Evolutionary conservation across 2,329 filamentous ascomycete species (phyloP), one percentile per base, ranked within the genome.

Genomic region (Alternaria brassicicola): DNA sequence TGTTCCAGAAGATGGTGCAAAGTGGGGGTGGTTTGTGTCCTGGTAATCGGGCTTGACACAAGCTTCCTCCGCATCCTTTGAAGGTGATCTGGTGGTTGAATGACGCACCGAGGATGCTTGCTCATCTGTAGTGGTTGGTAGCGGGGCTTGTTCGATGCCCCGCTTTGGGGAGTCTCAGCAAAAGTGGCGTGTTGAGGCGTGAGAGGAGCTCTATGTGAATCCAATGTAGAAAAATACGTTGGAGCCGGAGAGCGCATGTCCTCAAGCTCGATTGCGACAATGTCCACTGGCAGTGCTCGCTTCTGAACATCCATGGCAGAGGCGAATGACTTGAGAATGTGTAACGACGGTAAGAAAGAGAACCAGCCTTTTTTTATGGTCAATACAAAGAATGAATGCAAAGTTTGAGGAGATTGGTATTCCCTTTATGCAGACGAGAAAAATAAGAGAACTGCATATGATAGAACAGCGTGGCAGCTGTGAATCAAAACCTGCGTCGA

Each of bases 171-270:
- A 6, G 13, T 35, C 13, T 19, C 17, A 48, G 47, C 25, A 26
- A 43, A 19, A n/a, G 2, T 19, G 23, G 19, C 28, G 57, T 50
- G 35, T 31, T 46, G 53, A 33, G 47, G 46, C 38, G 35, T 49
- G 35, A 31, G 21, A 31, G 19, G 31, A 52, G 33, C 33, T 19
- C 26, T 19, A 49, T 55, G 33, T 10, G 41, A 42, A 36, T 59
- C 26, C 36, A 65, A 62, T 21, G 63, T 63, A 12, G 66, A 67
- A 10, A 49, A 59, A 55, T 72, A 72, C n/a, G 64, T 59, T 41
- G 69, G 69, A 30, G 68, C 62, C 31, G 69, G 68, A 7, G 67
- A 71, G 7, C 25, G 45, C n/a, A 53, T 30, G 25, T 50, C 23
- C n/a, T 55, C 55, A 42, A 45, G 38, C 13, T 63, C 54, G 25